A percentile compares a stretch with the other conserved stretches of the same genome.
These are phyloP conservation scores for Lasiodiplodia sp. DNA, from an alignment of 2,329 filamentous ascomycete species.

Conservation along the genomic window DNA sequence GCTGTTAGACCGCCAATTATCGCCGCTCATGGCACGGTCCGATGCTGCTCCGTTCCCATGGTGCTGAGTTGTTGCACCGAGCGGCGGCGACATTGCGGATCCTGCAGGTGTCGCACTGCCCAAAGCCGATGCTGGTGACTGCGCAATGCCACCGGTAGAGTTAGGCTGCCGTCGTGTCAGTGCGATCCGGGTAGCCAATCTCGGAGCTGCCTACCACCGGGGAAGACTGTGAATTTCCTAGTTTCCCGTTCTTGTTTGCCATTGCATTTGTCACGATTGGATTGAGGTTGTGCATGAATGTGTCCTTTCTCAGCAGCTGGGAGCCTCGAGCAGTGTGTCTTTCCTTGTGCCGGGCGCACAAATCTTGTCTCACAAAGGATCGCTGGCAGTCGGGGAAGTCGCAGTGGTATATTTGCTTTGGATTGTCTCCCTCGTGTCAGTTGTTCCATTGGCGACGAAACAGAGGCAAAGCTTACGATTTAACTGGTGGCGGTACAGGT, in stretches of 20 bases:
- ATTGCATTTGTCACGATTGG: constrained; percentile 47
- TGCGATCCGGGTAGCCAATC: neutral
- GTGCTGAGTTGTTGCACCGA: constrained; percentile 32
- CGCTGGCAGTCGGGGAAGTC: constrained; percentile 90
- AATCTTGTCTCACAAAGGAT: constrained; percentile 90
- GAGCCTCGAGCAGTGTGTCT: constrained; percentile 69
- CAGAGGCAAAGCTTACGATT: constrained; percentile 72
- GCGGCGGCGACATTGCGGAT: constrained; percentile 45
- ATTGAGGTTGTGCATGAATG: constrained; percentile 62
- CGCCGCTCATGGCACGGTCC: constrained; percentile 44
- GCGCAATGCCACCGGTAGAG: constrained; percentile 10
- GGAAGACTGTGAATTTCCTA: constrained; percentile 36
- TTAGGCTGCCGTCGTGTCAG: constrained; percentile 4
- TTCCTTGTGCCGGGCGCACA: constrained; percentile 73
- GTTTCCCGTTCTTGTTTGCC: constrained; percentile 37
- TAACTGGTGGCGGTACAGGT: constrained; percentile 93
- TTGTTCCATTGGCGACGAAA: constrained; percentile 28
- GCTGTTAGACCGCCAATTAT: constrained; percentile 40
- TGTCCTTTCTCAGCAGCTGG: constrained; percentile 74
- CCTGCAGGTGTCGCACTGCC: constrained; percentile 33
- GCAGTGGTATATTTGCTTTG: constrained; percentile 94
- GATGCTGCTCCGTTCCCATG: constrained; percentile 1
- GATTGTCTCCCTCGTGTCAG: constrained; percentile 68
- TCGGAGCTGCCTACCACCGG: constrained; percentile 35
- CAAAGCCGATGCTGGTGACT: constrained; percentile 42